A percentile compares a stretch with the other conserved stretches of the same genome.
Evolutionary conservation across 1,139 yeast genomes (phyloP).

Genomic region (Magnusiomyces magnusii): DNA sequence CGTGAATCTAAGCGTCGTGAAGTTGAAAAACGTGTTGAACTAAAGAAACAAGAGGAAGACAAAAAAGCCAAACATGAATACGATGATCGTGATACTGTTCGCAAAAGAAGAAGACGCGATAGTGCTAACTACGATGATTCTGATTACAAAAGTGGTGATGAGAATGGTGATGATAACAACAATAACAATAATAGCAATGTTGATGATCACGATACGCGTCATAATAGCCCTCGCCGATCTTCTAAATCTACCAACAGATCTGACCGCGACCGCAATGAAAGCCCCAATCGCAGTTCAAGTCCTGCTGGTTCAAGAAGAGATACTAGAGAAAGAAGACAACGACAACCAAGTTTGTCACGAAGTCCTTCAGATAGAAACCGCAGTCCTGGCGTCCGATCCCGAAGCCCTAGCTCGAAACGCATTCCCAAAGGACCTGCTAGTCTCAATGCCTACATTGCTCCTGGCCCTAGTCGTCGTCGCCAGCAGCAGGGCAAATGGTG

Average conservation of each 20-base stretch:
- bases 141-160: slow-evolving; percentile 1
- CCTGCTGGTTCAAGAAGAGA: slow-evolving; percentile 8
- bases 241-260: too few relatives aligned
- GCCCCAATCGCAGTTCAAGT: neutral
- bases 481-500: neutral
- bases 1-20: slow-evolving; percentile 11
- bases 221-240: too few relatives aligned
- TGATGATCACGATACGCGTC: neutral
- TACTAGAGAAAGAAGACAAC: slow-evolving; percentile 7
- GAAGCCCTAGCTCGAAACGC: neutral
- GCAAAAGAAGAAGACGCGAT: too few relatives aligned
- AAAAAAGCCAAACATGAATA: neutral
- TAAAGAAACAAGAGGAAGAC: neutral
- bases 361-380: neutral
- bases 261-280: too few relatives aligned
- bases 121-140: slow-evolving; percentile 2
- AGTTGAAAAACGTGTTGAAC: slow-evolving; percentile 12
- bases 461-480: neutral
- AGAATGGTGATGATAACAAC: slow-evolving; percentile 9
- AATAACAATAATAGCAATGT: too few relatives aligned
- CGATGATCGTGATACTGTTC: neutral
- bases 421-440: neutral
- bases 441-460: neutral
- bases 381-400: neutral
- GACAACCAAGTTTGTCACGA: slow-evolving; percentile 3